Percentiles rank a stretch among this genome's conserved stretches.
Conservation (phyloP, 2,329 filamentous ascomycete species). For the Epichloe coenophiala region DNA sequence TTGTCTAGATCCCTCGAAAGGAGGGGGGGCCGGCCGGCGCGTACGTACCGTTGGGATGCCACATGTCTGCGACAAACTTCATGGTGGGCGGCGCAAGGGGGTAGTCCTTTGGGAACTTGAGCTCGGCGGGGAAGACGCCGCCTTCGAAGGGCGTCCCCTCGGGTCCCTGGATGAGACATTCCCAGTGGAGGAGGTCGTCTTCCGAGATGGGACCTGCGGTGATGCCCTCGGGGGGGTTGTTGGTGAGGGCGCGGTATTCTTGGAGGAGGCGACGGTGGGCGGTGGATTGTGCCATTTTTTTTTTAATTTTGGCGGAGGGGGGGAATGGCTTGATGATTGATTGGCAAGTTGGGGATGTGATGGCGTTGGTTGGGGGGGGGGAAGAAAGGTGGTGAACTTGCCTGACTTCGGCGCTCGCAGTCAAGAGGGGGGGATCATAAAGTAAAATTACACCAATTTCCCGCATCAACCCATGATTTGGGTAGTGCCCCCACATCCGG, state of each 20-base stretch:
- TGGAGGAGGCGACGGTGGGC: conserved; percentile 76
- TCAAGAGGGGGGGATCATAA: fast-evolving
- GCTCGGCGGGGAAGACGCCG: conserved; percentile 85
- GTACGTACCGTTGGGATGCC: conserved; percentile 78
- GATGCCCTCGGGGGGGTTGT: conserved; percentile 97
- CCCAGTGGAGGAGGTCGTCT: conserved; percentile 93
- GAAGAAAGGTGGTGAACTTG: too few species aligned
- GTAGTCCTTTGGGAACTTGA: conserved; percentile 92
- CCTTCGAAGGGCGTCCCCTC: conserved; percentile 94
- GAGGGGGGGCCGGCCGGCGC: not conserved
- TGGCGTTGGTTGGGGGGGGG: too few species aligned
- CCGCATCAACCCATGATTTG: fast-evolving
- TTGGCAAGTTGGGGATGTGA: too few species aligned
- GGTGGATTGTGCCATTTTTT: conserved; percentile 42
- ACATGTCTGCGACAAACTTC: conserved; percentile 88
- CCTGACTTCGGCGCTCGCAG: too few species aligned
- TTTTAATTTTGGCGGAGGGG: not conserved
- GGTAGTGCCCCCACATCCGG: not conserved
- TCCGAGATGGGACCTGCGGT: conserved; percentile 85
- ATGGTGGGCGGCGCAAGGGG: conserved; percentile 93
- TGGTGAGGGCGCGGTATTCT: conserved; percentile 89
- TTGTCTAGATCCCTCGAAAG: not conserved
- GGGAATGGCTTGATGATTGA: too few species aligned
- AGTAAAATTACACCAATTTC: fast-evolving
- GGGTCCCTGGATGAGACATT: conserved; percentile 88